Conservation (phyloP, 1,284 basidiomycete genomes). For the Cronartium quercuum region DNA sequence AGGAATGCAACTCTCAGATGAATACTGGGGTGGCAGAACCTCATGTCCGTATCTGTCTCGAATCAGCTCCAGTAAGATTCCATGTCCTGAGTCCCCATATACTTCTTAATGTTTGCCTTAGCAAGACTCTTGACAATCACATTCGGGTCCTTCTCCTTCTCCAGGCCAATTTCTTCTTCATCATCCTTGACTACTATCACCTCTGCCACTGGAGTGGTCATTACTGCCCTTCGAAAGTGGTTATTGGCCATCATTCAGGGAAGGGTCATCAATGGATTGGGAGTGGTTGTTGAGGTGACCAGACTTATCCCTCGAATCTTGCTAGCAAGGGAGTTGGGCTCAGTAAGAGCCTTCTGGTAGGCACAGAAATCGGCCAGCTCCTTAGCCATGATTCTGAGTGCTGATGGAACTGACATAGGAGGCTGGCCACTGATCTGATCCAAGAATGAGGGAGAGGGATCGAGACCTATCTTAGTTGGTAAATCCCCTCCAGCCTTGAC, state of each 20-base stretch:
- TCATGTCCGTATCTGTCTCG: neutral
- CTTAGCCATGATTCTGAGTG: neutral
- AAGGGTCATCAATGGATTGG: neutral
- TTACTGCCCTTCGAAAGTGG: neutral
- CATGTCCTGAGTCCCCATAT: neutral
- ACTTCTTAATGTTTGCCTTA: neutral
- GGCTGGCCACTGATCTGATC: neutral
- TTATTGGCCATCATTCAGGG: neutral
- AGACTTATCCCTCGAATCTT: neutral
- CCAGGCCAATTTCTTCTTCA: neutral
- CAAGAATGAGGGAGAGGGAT: neutral
- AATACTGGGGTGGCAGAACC: neutral
- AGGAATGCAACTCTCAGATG: neutral
- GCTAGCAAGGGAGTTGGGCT: neutral
- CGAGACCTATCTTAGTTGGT: too few relatives aligned
- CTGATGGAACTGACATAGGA: neutral
- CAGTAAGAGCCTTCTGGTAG: neutral
- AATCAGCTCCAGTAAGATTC: neutral
- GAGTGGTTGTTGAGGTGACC: neutral
- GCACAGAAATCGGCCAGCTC: neutral
- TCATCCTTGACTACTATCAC: neutral
- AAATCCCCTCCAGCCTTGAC: too few relatives aligned
- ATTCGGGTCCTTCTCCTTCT: neutral
- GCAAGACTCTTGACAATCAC: neutral
- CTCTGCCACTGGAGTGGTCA: neutral